Conservation (phyloP, 495 filamentous ascomycete species). For the Copromyces sp. region DNA sequence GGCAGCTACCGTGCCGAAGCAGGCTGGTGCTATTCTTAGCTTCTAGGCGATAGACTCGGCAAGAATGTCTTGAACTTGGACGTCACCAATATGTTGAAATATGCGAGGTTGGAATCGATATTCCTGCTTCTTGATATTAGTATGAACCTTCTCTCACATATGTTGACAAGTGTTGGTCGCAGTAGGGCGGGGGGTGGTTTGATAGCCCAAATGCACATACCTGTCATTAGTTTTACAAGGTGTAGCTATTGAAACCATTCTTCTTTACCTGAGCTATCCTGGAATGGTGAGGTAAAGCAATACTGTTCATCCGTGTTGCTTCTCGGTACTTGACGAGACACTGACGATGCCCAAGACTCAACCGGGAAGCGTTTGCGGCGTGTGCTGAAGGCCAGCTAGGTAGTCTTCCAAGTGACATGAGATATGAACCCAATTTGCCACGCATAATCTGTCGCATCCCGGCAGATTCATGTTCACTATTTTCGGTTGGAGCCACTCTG, state of each 20-base stretch:
- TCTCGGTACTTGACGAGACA: background rate
- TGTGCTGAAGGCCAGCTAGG: background rate
- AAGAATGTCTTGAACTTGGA: background rate
- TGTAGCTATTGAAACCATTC: background rate
- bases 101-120: background rate
- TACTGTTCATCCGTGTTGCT: background rate
- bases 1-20: conserved; percentile 33
- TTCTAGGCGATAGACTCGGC: conserved; percentile 23
- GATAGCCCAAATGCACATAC: background rate
- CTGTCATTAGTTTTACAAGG: background rate
- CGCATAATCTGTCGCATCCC: background rate
- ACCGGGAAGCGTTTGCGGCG: background rate
- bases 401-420: background rate
- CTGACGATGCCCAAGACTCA: background rate
- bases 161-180: background rate
- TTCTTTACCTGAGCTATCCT: background rate
- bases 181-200: background rate
- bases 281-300: background rate
- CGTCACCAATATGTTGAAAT: background rate
- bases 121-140: background rate
- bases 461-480: background rate
- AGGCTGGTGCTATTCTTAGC: conserved; percentile 45
- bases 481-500: background rate
- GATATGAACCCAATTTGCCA: background rate
- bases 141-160: background rate